Conservation (phyloP, 176 grass and related monocot species). For the Carex parvula region DNA sequence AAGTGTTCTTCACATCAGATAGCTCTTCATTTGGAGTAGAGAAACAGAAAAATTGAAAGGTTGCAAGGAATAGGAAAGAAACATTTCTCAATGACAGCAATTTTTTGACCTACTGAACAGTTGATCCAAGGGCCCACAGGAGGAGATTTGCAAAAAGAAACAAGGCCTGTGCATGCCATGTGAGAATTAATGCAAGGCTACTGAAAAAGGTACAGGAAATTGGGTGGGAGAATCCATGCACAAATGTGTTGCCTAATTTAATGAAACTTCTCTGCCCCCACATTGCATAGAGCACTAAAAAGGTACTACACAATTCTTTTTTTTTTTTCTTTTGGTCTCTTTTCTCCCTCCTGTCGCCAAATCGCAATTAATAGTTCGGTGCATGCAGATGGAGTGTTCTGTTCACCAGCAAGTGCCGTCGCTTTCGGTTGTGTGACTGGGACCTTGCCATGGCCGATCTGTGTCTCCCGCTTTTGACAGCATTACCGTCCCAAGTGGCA, state of each 20-base stretch:
- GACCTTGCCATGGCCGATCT: neutral
- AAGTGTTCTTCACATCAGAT: neutral
- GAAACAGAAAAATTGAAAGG: neutral
- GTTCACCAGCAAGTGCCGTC: neutral
- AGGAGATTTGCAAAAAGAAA: neutral
- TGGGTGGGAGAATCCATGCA: constrained; percentile 22
- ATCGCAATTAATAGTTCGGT: constrained; percentile 15
- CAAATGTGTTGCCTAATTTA: neutral
- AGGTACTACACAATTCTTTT: neutral
- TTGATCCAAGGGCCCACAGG: neutral
- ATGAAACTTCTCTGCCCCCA: constrained; percentile 14
- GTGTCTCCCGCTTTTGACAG: neutral
- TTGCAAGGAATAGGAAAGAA: neutral
- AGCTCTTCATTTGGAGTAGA: neutral
- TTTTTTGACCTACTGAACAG: neutral
- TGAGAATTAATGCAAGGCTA: constrained; percentile 1
- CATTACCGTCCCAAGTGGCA: neutral
- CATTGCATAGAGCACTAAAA: neutral
- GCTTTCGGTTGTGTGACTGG: neutral
- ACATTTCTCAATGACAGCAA: neutral
- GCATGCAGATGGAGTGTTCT: neutral
- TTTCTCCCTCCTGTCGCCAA: neutral
- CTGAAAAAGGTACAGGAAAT: neutral
- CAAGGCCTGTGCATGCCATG: neutral
- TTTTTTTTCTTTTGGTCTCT: neutral